phyloP scores from a whole-genome alignment of 1,284 basidiomycete genomes.

The Microbotryum scabiosae region DNA sequence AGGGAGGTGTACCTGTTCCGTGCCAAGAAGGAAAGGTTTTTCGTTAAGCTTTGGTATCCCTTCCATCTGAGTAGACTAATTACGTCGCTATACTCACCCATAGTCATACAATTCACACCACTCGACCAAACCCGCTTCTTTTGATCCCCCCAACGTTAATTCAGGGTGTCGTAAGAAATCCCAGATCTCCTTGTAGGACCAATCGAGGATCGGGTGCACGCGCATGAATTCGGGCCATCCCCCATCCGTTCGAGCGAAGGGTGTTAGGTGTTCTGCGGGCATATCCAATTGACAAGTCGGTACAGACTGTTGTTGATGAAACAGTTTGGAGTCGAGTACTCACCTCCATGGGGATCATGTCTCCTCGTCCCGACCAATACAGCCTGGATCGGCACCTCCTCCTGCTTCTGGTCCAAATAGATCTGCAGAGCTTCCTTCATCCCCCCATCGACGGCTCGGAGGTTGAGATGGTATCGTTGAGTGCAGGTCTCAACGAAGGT shows the following conservation, averaged over 20 bases:
- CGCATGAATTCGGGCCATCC: conserved; percentile 85
- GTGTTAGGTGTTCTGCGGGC: conserved; percentile 46
- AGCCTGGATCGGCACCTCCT: conserved; percentile 50
- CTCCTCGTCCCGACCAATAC: conserved; percentile 82
- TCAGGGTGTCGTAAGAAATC: conserved; percentile 64
- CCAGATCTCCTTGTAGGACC: conserved; percentile 88
- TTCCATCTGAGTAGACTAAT: background rate
- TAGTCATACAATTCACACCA: conserved; percentile 87
- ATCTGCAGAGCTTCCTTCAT: conserved; percentile 72
- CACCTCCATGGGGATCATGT: conserved; percentile 86
- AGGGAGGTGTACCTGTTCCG: conserved; percentile 77
- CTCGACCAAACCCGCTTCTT: conserved; percentile 32
- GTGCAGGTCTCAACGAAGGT: conserved; percentile 64
- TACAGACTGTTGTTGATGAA: background rate
- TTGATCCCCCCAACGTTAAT: conserved; percentile 47
- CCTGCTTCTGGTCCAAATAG: conserved; percentile 54
- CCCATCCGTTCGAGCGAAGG: conserved; percentile 68
- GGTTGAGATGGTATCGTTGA: conserved; percentile 63
- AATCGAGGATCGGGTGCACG: conserved; percentile 92
- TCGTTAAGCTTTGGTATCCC: conserved; percentile 4
- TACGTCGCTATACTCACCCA: conserved; percentile 53
- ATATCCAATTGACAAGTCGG: background rate
- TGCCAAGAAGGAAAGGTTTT: too few species aligned
- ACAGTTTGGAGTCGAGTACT: conserved; percentile 35
- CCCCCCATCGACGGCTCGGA: conserved; percentile 65